Evolutionary conservation across 2,329 filamentous ascomycete species (phyloP), one percentile per base, ranked within the genome.

Genomic region (Pestalotiopsis sp.): DNA sequence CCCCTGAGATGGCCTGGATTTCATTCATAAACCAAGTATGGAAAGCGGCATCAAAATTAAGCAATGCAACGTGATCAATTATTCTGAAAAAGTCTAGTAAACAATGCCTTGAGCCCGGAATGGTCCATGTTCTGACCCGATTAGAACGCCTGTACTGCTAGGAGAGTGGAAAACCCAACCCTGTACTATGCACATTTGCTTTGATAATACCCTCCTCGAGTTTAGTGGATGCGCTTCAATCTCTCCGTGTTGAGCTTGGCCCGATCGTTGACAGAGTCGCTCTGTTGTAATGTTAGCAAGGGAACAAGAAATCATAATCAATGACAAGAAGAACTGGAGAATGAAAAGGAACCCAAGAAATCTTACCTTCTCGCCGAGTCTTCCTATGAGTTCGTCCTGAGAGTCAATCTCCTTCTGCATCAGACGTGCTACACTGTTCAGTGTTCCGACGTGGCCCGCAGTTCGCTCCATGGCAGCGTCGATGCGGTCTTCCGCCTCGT

Each of bases 231-330:
- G 64, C 91, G 86, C 75, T 92, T 89, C 79, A 94, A 79, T 74
- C 89, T 87, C 75, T 91, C 89, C 72, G 92, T 86, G 84, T 95
- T 95, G 87, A 94, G 90, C 69, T 90, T 89, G 75, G 95, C 93
- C 77, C 92, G 89, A 73, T 95, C 92, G 79, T 94, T 92, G 73
- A 97, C 93, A 74, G 86, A 87, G 78, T 97, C 94, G 81, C 91
- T 95, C 93, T 94, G 79, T 67, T 66, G 57, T 59, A 39, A 12
- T 7, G 61, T 71, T 68, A 75, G 74, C 25, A 63, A 25, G 7
- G 13, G 13, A 74, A 72, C 31, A 63, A 17, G 7, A 9, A 11
- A 63, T 59, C 2, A 4, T 23, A 61, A 4, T 61, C 23, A 13
- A 61, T 13, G 23, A 5, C 4, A 39, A 52, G n/a, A 52, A n/a